Evolutionary conservation across 192 early-diverging fungal species (phyloP).

Genomic region (Linnemannia exigua): DNA sequence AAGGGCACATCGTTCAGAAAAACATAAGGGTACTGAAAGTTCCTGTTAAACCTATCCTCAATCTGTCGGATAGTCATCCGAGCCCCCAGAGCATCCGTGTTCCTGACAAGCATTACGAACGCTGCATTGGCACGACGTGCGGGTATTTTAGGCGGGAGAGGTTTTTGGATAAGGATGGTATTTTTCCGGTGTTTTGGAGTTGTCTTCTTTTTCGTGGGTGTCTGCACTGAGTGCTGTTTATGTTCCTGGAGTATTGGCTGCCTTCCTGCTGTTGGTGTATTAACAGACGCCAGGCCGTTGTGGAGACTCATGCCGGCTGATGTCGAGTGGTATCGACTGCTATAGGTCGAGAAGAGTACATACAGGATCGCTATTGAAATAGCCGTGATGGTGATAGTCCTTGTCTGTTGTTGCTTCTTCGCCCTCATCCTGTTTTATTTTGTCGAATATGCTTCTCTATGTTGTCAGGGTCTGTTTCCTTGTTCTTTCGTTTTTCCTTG

Average conservation of each 20-base stretch:
- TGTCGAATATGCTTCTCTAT: background rate
- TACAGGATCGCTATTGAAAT: background rate
- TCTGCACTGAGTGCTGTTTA: background rate
- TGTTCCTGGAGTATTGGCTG: background rate
- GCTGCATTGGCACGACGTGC: slow-evolving; percentile 63
- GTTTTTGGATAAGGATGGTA: slow-evolving; percentile 6
- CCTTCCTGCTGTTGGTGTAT: background rate
- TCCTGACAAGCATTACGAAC: slow-evolving; percentile 84
- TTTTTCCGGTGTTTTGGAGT: background rate
- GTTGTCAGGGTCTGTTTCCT: background rate
- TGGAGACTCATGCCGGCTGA: too few relatives aligned
- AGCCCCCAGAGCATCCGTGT: slow-evolving; percentile 75
- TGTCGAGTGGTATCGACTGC: background rate
- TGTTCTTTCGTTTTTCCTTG: background rate
- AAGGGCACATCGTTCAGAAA: slow-evolving; percentile 89
- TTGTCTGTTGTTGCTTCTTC: background rate
- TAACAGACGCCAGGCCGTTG: background rate
- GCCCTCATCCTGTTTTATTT: background rate
- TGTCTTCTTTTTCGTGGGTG: background rate
- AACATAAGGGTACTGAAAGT: slow-evolving; percentile 89
- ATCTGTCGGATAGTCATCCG: slow-evolving; percentile 74
- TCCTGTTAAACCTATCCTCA: slow-evolving; percentile 86
- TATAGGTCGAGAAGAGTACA: background rate
- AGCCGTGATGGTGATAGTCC: background rate
- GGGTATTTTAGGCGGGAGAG: slow-evolving; percentile 12